These are phyloP conservation scores for Spergularia marina DNA, from an alignment of 148 eudicot species.

Conservation along the genomic window DNA sequence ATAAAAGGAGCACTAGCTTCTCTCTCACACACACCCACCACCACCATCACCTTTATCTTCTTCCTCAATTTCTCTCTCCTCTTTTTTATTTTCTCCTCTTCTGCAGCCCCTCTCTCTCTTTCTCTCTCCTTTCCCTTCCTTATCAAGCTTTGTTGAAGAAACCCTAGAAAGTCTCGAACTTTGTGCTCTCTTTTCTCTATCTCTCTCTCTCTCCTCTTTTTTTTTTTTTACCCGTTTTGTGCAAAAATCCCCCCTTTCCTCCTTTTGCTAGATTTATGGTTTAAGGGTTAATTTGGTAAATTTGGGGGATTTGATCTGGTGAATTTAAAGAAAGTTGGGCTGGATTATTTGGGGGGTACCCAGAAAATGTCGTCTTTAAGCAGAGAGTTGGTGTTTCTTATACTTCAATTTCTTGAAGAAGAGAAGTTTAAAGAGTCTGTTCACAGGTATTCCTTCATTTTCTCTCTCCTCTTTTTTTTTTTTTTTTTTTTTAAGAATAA, in stretches of 20 bases:
- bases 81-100: not conserved
- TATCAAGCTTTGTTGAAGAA: conserved; percentile 26
- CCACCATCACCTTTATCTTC: conserved; percentile 15
- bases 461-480: not conserved
- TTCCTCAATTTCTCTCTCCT: conserved; percentile 7
- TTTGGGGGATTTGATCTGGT: conserved; percentile 13
- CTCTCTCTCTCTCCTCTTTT: not conserved
- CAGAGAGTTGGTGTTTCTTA: conserved; percentile 78
- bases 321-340: not conserved
- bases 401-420: conserved; percentile 85
- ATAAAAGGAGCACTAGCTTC: conserved; percentile 49
- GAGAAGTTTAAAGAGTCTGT: conserved; percentile 88
- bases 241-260: conserved; percentile 9
- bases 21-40: conserved; percentile 18
- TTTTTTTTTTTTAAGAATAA: not conserved
- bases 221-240: not conserved
- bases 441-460: conserved; percentile 44
- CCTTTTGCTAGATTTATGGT: conserved; percentile 1
- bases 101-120: not conserved
- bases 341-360: conserved; percentile 16
- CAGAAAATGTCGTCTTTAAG: conserved; percentile 73
- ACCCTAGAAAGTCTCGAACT: conserved; percentile 50
- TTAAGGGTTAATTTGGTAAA: not conserved
- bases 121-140: conserved; percentile 21
- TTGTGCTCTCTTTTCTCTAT: not conserved